Base-by-base conservation (phyloP, 768 basidiomycete species). In the Mycena venus region DNA sequence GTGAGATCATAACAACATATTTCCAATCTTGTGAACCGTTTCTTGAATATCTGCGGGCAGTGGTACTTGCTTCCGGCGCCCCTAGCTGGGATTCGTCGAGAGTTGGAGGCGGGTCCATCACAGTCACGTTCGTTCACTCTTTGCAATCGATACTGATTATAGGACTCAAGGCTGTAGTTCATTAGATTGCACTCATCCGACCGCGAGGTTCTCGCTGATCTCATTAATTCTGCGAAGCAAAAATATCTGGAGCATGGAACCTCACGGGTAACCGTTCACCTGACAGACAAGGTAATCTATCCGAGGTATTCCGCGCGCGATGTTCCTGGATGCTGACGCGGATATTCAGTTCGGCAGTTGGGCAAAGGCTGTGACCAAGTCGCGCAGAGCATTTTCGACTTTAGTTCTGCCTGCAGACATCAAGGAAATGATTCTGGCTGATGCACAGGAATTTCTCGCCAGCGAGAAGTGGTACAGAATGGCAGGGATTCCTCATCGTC, bases 271-370 rank as follows among this genome's bases (percentile, higher is more conserved):
- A 58, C 70, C 4, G 70, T 71, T 32, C 62, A 75, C 44, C 69
- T 75, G 2, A 65, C 74, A 2, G 74, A 75, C 59, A 75, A 75
- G 36, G 73, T 70, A 19, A 38, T 38, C 36, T 38, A n/a, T n/a
- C n/a, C n/a, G n/a, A 38, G 36, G 42, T 44, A 44, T 44, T 44
- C 42, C 42, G 42, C 10, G 17, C 19, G 12, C 42, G 19, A 14
- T 44, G 42, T 44, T 19, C 42, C 17, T 44, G 15, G 12, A 19
- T 19, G 12, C 42, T 44, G 42, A 44, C 42, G 15, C 42, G 36
- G 19, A 44, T 44, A 17, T 44, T 44, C 4, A 62, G 69, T 23
- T 8, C 34, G 69, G 59, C 2, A 23, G n/a, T 14, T 75, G 74
- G 74, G 69, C 64, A 2, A 70, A 62, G 34, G 60, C 69, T 0